Base-by-base conservation (phyloP, 345 rosid species). In the Carallia pectinifolia region DNA sequence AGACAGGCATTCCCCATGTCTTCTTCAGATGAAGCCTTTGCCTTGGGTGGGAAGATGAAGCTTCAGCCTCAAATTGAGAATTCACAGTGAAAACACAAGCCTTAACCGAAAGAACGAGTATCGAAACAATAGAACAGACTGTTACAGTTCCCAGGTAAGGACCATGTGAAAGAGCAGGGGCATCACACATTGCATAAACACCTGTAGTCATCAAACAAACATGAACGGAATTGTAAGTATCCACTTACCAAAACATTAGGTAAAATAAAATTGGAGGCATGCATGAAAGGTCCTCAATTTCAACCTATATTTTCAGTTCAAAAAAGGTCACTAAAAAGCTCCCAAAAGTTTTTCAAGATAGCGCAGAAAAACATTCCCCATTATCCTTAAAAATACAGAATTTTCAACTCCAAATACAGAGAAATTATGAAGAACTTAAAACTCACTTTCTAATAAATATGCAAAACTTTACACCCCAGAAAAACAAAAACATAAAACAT, bases 1-100 rank as follows among this genome's bases (percentile, higher is more conserved):
- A 80, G 77, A 93, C 98, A 5, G 98, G 97, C 98, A 93, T 93
- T 17, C 97, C 98, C 98, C 94, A 89, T n/a, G 97, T 89, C 81
- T 88, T 93, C 77, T 93, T 93, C 67, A 93, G 73, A 69, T 93
- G 96, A 27, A 93, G 84, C 66, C 80, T 83, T 79, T 87, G 89
- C 74, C 90, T 89, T 18, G 98, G 79, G 8, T 81, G 83, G 23
- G 96, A 87, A 47, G 71, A 78, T 19, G 87, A 88, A 58, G 86
- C 89, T 79, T 89, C 86, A 19, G 83, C 88, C 74, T 74, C 89
- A 7, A 88, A 71, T 80, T 87, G 98, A 38, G 94, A 93, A 80
- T 84, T 85, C 71, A 84, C 85, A 63, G 91, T 88, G 65, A 93
- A 91, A 59, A 93, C 83, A 56, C 96, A 93, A 48, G 89, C 91